Evolutionary conservation across 345 rosid species (phyloP).

Genomic region (Aquilaria sinensis): DNA sequence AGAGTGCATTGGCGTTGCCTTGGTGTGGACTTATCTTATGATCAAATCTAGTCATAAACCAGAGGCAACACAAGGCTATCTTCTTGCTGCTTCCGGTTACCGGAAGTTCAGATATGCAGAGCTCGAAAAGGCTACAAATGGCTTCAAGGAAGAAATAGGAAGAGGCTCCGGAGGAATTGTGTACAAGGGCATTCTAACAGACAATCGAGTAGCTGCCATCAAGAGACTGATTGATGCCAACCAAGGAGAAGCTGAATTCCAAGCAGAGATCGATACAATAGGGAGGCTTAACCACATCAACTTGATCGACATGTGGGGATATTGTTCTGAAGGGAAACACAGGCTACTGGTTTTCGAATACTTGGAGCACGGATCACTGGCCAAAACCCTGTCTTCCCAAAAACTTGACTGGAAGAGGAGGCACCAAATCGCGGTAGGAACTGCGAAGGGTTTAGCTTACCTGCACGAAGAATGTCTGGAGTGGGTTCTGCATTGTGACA

Average conservation of each 20-base stretch:
- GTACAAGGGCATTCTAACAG: constrained; percentile 23
- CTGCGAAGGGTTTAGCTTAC: constrained; percentile 40
- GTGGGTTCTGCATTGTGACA: constrained; percentile 35
- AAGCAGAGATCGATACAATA: constrained; percentile 26
- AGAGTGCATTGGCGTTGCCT: neutral
- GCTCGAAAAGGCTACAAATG: constrained; percentile 22
- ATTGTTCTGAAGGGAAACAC: constrained; percentile 29
- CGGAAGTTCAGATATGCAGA: constrained; percentile 23
- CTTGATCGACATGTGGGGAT: constrained; percentile 35
- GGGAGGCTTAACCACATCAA: constrained; percentile 38
- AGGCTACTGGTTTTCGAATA: constrained; percentile 34
- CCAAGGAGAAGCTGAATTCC: constrained; percentile 30
- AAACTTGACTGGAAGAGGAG: constrained; percentile 27
- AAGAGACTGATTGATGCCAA: constrained; percentile 29
- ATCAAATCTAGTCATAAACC: neutral
- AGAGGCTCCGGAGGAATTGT: constrained; percentile 36
- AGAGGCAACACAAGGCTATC: constrained; percentile 1
- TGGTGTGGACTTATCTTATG: constrained; percentile 9
- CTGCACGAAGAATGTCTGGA: constrained; percentile 39
- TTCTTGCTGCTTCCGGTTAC: constrained; percentile 6
- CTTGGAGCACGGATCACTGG: constrained; percentile 32
- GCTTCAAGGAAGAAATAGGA: constrained; percentile 29
- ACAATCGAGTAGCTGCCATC: constrained; percentile 25
- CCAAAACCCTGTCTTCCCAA: constrained; percentile 18
- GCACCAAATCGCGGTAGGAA: constrained; percentile 35